Evolutionary conservation across 2,329 filamentous ascomycete genomes (phyloP).

Genomic region (Phymatotrichopsis omnivora): DNA sequence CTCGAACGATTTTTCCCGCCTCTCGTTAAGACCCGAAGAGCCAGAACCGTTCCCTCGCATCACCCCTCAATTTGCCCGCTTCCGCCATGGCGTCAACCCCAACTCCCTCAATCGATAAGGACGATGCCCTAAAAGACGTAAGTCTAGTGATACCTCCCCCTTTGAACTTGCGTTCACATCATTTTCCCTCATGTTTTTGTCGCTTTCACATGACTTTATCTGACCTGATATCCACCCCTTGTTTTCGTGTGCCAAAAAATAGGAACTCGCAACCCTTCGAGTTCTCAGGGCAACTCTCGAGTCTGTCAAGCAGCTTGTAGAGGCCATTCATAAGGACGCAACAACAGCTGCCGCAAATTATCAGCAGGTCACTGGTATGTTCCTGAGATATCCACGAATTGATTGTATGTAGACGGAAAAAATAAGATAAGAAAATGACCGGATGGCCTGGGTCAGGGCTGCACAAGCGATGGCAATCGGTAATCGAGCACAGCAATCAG

Average conservation of each 20-base stretch:
- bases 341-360: slow-evolving; percentile 25
- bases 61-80: slow-evolving; percentile 2
- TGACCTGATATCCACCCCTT: too few relatives aligned
- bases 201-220: too few relatives aligned
- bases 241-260: slow-evolving; percentile 1
- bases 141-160: not conserved
- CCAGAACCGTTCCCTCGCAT: too few relatives aligned
- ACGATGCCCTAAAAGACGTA: slow-evolving; percentile 18
- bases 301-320: slow-evolving; percentile 29
- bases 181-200: too few relatives aligned
- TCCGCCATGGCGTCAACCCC: slow-evolving; percentile 11
- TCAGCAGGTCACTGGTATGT: slow-evolving; percentile 27
- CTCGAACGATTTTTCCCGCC: too few relatives aligned
- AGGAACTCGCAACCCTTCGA: slow-evolving; percentile 30
- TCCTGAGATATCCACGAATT: not conserved
- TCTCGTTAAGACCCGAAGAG: too few relatives aligned
- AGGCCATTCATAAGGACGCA: slow-evolving; percentile 26
- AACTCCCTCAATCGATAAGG: slow-evolving; percentile 3
- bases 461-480: slow-evolving; percentile 21
- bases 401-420: not conserved
- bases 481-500: slow-evolving; percentile 13
- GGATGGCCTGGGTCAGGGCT: too few relatives aligned
- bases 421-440: not conserved
- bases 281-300: slow-evolving; percentile 31
- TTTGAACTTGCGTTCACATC: slow-evolving; percentile 3